phyloP scores from a whole-genome alignment of 2,329 filamentous ascomycete species.

The Penicillium sp. region DNA sequence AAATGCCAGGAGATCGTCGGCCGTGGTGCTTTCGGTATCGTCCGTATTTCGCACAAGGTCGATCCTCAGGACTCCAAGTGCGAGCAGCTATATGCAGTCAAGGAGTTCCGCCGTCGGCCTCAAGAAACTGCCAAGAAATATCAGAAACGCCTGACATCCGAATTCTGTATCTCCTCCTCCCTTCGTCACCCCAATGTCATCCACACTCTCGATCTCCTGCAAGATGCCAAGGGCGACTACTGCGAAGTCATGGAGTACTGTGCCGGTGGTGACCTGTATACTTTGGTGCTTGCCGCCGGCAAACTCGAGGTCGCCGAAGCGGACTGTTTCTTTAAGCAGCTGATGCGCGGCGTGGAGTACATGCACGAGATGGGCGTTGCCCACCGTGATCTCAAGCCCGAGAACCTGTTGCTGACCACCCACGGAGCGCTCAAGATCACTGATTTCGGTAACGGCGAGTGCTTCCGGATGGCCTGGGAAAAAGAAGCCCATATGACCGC shows the following conservation, averaged over 20 bases:
- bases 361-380: slow-evolving; percentile 99
- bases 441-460: slow-evolving; percentile 97
- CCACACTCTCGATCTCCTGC: slow-evolving; percentile 88
- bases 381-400: slow-evolving; percentile 92
- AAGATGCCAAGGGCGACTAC: slow-evolving; percentile 94
- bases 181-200: slow-evolving; percentile 97
- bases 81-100: slow-evolving; percentile 94
- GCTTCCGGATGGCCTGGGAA: slow-evolving; percentile 99
- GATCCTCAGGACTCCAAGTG: slow-evolving; percentile 68
- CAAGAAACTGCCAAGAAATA: slow-evolving; percentile 97
- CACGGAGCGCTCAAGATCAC: slow-evolving; percentile 94
- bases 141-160: slow-evolving; percentile 91
- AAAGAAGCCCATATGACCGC: slow-evolving; percentile 97
- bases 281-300: slow-evolving; percentile 79
- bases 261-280: slow-evolving; percentile 92
- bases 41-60: slow-evolving; percentile 94
- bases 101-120: slow-evolving; percentile 90
- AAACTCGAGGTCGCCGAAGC: slow-evolving; percentile 86
- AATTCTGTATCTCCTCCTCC: slow-evolving; percentile 97
- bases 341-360: slow-evolving; percentile 98
- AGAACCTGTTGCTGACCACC: slow-evolving; percentile 89
- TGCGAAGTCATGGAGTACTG: slow-evolving; percentile 99
- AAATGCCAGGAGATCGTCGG: slow-evolving; percentile 98
- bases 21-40: slow-evolving; percentile 92
- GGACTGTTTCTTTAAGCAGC: slow-evolving; percentile 97